Evolutionary conservation across 2,329 filamentous ascomycete species (phyloP).

Genomic region (Botrytis galanthina): DNA sequence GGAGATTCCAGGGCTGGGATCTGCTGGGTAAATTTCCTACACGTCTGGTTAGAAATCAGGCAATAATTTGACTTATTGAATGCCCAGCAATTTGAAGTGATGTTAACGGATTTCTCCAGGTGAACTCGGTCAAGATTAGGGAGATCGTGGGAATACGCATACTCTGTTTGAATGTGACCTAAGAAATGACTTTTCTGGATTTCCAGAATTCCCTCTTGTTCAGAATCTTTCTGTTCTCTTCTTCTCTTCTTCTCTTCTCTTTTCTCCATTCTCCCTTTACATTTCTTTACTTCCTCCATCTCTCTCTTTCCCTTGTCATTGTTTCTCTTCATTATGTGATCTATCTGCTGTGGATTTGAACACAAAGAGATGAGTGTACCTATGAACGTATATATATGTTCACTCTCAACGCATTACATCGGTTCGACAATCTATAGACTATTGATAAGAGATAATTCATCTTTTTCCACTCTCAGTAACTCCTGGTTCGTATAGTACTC

Average conservation of each 20-base stretch:
- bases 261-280: not conserved
- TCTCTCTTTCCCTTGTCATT: not conserved
- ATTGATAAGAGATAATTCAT: not conserved
- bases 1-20: not conserved
- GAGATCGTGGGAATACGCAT: not conserved
- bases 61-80: not conserved
- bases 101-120: not conserved
- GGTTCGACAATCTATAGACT: not conserved
- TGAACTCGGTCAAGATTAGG: not conserved
- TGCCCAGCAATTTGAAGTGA: not conserved
- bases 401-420: not conserved
- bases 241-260: not conserved
- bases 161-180: not conserved
- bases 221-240: not conserved
- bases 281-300: not conserved
- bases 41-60: not conserved
- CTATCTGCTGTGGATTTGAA: not conserved
- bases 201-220: not conserved
- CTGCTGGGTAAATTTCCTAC: not conserved
- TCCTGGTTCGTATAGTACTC: not conserved
- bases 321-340: not conserved
- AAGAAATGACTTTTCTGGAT: not conserved
- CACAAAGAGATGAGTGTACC: not conserved
- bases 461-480: accelerated
- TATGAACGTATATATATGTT: not conserved